Base-by-base conservation (phyloP, 2,329 filamentous ascomycete species). In the Aspergillus fumigatiaffinis region DNA sequence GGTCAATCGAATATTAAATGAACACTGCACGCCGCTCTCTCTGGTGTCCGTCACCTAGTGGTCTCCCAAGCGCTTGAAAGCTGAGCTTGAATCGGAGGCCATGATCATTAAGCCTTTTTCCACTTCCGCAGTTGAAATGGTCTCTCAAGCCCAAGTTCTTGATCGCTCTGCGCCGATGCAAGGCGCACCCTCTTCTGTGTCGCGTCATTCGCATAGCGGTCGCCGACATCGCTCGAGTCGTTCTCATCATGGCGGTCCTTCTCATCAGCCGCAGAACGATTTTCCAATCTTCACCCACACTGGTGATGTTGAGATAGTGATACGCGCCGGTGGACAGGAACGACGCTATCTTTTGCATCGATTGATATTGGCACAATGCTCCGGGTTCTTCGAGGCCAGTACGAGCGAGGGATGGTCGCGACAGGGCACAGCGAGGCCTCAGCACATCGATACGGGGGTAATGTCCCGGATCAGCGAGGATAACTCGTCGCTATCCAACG, bases 221-320 rank as follows among this genome's bases (percentile, higher is more conserved):
- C 82, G 86, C 60, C 80, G 81, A 67, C 89, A 90, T 73, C 87
- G 91, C 65, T 90, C 92, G 68, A 88, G 89, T 71, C 88, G 91
- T 61, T 94, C 91, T 50, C 90, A 94, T 71, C 85, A 88, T 67
- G 91, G 91, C 57, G 87, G 87, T 60, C 79, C 82, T 35, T 83
- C 85, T 20, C 87, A 88, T 68, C 77, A 85, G 25, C 84, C 89
- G 46, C 89, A 90, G 70, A 97, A 97, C 72, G 92, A 97, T 72
- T 97, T 97, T 66, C 93, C 93, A 23, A 79, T 95, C 70, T 97
- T 97, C 75, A 87, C 87, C 51, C 88, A 92, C 67, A 93, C 90
- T 41, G 93, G 93, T 69, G 92, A 97, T 75, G 91, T 97, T 68
- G 93, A 97, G 76, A 92, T 97, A 61, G 71, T 93, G 55, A 84